Percentiles rank a stretch among this genome's conserved stretches.
Conservation (phyloP, 306 rosid species). For the Boehmeria nivea region DNA sequence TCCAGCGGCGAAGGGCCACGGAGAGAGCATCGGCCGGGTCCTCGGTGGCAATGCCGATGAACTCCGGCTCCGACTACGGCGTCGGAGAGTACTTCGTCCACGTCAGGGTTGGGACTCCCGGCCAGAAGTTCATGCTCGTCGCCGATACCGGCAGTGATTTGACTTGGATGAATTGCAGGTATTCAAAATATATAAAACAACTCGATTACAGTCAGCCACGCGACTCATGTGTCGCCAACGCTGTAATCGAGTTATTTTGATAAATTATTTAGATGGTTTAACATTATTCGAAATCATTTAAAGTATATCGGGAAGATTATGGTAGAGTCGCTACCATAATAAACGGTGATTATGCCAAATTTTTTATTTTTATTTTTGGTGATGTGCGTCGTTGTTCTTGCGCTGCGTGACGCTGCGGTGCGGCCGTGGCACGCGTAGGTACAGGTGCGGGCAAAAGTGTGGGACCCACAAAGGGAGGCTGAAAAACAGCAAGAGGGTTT, state of each 20-base stretch:
- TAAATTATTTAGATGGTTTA: too few species aligned
- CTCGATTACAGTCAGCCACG: too few species aligned
- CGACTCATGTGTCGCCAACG: too few species aligned
- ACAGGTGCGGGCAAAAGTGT: constrained; percentile 13
- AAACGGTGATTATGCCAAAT: too few species aligned
- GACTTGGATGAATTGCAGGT: constrained; percentile 59
- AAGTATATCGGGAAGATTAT: too few species aligned
- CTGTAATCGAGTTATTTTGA: too few species aligned
- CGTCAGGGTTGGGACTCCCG: constrained; percentile 59
- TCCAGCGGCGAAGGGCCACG: background rate
- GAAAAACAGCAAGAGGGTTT: constrained; percentile 13
- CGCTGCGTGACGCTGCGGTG: too few species aligned
- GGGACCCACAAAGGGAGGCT: background rate
- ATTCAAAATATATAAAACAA: too few species aligned
- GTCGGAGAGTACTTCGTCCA: constrained; percentile 56
- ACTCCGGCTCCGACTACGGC: constrained; percentile 44
- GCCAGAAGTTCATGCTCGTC: constrained; percentile 42
- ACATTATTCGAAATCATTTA: too few species aligned
- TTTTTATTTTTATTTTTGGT: too few species aligned
- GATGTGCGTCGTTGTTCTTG: too few species aligned
- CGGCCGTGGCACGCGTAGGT: constrained; percentile 8
- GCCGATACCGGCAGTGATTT: constrained; percentile 80
- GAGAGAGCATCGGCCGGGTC: background rate
- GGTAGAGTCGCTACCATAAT: too few species aligned
- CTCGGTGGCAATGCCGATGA: constrained; percentile 36